These are phyloP conservation scores for Paramecium biaurelia DNA, from an alignment of 73 alveolate genomes.

Conservation along the genomic window DNA sequence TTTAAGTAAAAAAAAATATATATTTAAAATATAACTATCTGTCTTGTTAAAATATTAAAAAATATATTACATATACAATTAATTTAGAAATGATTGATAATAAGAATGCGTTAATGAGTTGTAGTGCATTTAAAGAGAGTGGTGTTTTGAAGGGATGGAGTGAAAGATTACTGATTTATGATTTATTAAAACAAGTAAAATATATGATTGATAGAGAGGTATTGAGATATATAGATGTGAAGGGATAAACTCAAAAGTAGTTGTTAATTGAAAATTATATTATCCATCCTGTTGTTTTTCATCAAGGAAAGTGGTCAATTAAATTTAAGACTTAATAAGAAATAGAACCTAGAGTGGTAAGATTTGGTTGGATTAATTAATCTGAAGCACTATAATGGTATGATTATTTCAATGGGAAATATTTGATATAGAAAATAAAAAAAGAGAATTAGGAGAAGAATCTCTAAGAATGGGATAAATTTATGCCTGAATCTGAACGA, in stretches of 20 bases:
- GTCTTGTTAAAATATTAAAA: background rate
- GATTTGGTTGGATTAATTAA: slow-evolving; percentile 25
- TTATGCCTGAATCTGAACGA: background rate
- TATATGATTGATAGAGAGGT: background rate
- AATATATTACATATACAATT: background rate
- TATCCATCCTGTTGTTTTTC: background rate
- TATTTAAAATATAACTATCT: background rate
- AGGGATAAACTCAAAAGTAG: background rate
- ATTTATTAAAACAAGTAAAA: background rate
- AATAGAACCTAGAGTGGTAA: background rate
- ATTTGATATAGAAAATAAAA: background rate
- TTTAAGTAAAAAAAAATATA: background rate
- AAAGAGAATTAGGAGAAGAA: background rate
- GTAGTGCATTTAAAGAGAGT: slow-evolving; percentile 43
- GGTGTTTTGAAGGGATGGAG: slow-evolving; percentile 28
- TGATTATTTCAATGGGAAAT: slow-evolving; percentile 10
- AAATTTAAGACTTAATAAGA: background rate
- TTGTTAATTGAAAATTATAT: background rate
- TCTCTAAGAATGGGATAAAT: slow-evolving; percentile 12
- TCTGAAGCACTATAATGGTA: background rate
- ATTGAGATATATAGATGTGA: background rate
- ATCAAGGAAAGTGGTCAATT: slow-evolving; percentile 38
- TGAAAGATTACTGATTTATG: background rate
- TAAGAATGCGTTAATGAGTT: background rate
- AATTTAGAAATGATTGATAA: background rate